Evolutionary conservation across 129 eudicot genomes (phyloP).

Genomic region (Centrapalus pauciflorus): DNA sequence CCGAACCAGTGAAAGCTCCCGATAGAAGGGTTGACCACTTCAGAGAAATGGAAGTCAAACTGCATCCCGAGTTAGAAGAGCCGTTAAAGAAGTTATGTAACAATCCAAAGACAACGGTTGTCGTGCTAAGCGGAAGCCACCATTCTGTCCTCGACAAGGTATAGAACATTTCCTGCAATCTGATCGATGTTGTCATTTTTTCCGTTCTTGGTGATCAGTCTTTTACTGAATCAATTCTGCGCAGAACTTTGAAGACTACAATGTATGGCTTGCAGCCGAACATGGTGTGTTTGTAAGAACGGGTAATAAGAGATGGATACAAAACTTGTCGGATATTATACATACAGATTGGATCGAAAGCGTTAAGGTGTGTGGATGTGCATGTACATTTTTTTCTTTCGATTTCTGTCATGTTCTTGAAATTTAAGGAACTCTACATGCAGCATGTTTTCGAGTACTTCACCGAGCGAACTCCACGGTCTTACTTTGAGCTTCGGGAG

Average conservation of each 20-base stretch:
- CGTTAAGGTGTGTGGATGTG: slow-evolving; percentile 45
- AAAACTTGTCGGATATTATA: slow-evolving; percentile 70
- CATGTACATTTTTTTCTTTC: neutral
- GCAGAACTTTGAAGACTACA: slow-evolving; percentile 75
- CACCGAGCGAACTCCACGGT: slow-evolving; percentile 84
- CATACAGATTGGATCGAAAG: slow-evolving; percentile 84
- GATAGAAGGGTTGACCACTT: slow-evolving; percentile 79
- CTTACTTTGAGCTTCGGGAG: slow-evolving; percentile 71
- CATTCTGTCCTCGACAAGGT: slow-evolving; percentile 67
- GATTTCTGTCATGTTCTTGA: neutral
- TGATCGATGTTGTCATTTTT: too few species aligned
- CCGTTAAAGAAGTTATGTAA: slow-evolving; percentile 57
- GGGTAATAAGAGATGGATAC: slow-evolving; percentile 71
- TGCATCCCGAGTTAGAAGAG: slow-evolving; percentile 68
- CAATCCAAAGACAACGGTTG: slow-evolving; percentile 68
- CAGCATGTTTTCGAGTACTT: slow-evolving; percentile 92
- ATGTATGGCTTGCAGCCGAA: slow-evolving; percentile 93
- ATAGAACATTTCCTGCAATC: neutral
- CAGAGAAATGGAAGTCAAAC: slow-evolving; percentile 72
- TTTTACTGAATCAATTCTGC: slow-evolving; percentile 29
- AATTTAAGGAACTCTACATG: slow-evolving; percentile 2
- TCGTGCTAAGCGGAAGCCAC: slow-evolving; percentile 76
- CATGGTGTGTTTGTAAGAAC: slow-evolving; percentile 79
- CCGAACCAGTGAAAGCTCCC: slow-evolving; percentile 59
- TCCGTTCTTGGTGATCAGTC: slow-evolving; percentile 1